Base-by-base conservation (phyloP, 139 green algal genomes). In the Chlorella sp. region DNA sequence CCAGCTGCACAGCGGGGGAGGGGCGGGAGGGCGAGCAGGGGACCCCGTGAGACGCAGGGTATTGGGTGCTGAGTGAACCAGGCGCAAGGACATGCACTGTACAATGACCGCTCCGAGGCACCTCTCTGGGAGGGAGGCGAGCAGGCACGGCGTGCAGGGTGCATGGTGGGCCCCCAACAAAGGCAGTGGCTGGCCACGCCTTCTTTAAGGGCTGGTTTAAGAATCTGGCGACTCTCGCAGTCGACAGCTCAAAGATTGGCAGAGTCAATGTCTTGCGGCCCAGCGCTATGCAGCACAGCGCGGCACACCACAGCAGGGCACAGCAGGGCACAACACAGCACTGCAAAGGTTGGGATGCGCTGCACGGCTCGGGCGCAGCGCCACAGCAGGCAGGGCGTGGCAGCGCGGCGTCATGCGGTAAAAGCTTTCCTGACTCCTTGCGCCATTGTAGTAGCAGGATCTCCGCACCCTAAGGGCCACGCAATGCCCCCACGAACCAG, bases 1-100 rank as follows among this genome's bases (percentile, higher is more conserved):
- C 82, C 71, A 85, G 28, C 83, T 93, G 93, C 76, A 96, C 79
- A 18, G 42, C 39, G 1, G 37, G 42, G 60, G 60, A 34, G 0
- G 60, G n/a, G 82, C 28, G 96, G 93, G 7, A 78, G 42, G 21
- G 88, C 73, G n/a, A 89, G 89, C 60, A 96, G 36, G 7, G 91
- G 86, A 7, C 90, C 89, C 15, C 11, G 73, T 22, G n/a, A 80
- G 73, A 24, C n/a, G 42, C 32, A 85, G 28, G 14, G 14, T 7
- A 1, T 53, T 82, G 18, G 34, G 1, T 68, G 21, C 26, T 7
- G 5, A 7, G 28, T 36, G 28, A 37, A 11, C 15, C 11, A 19
- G 26, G 69, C 69, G 37, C 32, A 77, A 2, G 24, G 69, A 36
- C 69, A 77, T 24, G 37, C n/a, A n/a, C n/a, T n/a, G n/a, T n/a